Evolutionary conservation across 805 yeast genomes (phyloP).

Genomic region (Saccharomycopsis schoenii): DNA sequence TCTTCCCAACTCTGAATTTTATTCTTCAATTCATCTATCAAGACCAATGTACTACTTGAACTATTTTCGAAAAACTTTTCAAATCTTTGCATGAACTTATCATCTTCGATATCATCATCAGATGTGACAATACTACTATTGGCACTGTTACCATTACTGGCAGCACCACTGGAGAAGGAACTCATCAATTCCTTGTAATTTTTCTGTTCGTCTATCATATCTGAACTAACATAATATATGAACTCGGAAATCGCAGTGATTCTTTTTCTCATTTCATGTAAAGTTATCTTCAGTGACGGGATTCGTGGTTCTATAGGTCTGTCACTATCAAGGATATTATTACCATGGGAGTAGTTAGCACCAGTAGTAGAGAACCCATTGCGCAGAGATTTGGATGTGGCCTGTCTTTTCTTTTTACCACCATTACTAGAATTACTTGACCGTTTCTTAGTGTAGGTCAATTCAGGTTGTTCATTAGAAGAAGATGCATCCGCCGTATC

Average conservation of each 20-base stretch:
- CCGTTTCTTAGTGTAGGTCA: not conserved
- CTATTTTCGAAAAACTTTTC: conserved; percentile 29
- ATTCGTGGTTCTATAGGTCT: conserved; percentile 77
- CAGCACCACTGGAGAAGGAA: conserved; percentile 13
- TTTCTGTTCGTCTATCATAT: conserved; percentile 64
- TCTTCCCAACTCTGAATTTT: conserved; percentile 74
- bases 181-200: conserved; percentile 27
- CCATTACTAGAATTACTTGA: not conserved
- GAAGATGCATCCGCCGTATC: not conserved
- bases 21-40: conserved; percentile 67
- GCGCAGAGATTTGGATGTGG: not conserved
- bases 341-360: conserved; percentile 1
- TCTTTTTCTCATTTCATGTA: conserved; percentile 79
- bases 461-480: not conserved
- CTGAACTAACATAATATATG: conserved; percentile 38
- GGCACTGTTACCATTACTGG: conserved; percentile 13
- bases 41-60: conserved; percentile 47
- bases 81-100: conserved; percentile 18
- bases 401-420: conserved; percentile 2
- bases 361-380: not conserved
- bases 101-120: conserved; percentile 21
- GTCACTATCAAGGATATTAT: conserved; percentile 23
- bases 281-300: conserved; percentile 65
- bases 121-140: conserved; percentile 4
- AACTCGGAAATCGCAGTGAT: conserved; percentile 87